Evolutionary conservation across 371 early-diverging fungal species (phyloP), one percentile per base, ranked within the genome.

Genomic region (Mortierella sp.): DNA sequence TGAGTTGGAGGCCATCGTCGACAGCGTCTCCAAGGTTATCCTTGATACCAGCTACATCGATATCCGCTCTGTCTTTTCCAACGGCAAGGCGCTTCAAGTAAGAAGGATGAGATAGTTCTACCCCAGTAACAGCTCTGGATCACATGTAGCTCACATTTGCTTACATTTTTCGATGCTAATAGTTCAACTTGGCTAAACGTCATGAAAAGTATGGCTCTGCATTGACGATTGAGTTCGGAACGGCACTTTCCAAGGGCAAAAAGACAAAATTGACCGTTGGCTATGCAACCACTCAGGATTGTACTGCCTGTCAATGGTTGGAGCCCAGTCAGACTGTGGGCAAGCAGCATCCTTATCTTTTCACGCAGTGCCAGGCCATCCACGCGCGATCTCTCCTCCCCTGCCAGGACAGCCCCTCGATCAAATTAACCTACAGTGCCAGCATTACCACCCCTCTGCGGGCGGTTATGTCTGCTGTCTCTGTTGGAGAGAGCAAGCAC

Each of bases 301-400:
- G 97, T 82, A 95, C 95, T 24, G 98, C 98, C 75, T 90, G 96
- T 50, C 99, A 98, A 90, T 99, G 96, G 90, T 91, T 99, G 83
- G 94, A 95, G 57, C 97, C 98, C 8, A 94, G 93, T 79, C 99
- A 99, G 90, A 99, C 99, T 24, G 93, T 95, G 28, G 99, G 99
- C 72, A 97, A 97, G 88, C 92, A 93, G 80, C 92, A 96, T 75
- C 99, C 99, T 34, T 99, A 98, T 80, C 90, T 99, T 80, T 99
- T 98, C 89, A 97, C 98, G 34, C 99, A 99, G 89, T 98, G 99
- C 89, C 97, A 99, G 89, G 95, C 95, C 65, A 99, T 99, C 88
- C 98, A 99, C 76, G 98, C 98, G 24, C 95, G 99, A 75, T 94
- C 96, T 47, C 91, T 99, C 81, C 80, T 95, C 16, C 99, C 99